Percentiles rank a stretch among this genome's conserved stretches.
These are phyloP conservation scores for Colletotrichum cordylinicola DNA, from an alignment of 2,329 filamentous ascomycete species.

Conservation along the genomic window DNA sequence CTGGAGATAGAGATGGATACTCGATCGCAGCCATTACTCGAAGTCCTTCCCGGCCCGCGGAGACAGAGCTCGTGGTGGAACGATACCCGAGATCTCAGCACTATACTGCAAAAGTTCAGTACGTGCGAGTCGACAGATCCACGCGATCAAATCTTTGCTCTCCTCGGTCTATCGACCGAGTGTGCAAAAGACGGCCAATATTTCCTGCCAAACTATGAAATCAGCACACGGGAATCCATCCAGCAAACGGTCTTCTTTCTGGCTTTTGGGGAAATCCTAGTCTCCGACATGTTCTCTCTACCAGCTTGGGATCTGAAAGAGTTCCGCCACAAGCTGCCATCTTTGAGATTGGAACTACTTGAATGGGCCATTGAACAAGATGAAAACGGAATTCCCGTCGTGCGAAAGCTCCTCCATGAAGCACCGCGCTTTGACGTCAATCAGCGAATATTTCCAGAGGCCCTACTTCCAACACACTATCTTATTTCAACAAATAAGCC, in stretches of 20 bases:
- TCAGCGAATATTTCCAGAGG: background rate
- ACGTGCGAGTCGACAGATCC: background rate
- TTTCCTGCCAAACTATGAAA: background rate
- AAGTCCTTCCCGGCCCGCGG: background rate
- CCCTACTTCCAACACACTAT: background rate
- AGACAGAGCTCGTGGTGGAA: background rate
- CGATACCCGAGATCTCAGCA: background rate
- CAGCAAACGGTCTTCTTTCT: background rate
- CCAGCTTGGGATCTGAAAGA: background rate
- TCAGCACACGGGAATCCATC: background rate
- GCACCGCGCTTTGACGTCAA: background rate
- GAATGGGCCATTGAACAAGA: background rate
- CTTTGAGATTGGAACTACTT: background rate
- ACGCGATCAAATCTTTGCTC: background rate
- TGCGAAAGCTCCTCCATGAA: background rate
- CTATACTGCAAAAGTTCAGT: background rate
- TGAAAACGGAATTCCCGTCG: background rate
- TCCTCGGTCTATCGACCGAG: background rate
- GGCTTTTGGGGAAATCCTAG: background rate
- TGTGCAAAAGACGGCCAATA: rapidly evolving
- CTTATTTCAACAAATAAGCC: background rate
- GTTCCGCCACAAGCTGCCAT: background rate
- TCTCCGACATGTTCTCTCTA: rapidly evolving
- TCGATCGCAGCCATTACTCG: background rate
- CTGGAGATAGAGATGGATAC: background rate